Conservation (phyloP, 768 basidiomycete genomes). For the Psilocybe cyanescens region DNA sequence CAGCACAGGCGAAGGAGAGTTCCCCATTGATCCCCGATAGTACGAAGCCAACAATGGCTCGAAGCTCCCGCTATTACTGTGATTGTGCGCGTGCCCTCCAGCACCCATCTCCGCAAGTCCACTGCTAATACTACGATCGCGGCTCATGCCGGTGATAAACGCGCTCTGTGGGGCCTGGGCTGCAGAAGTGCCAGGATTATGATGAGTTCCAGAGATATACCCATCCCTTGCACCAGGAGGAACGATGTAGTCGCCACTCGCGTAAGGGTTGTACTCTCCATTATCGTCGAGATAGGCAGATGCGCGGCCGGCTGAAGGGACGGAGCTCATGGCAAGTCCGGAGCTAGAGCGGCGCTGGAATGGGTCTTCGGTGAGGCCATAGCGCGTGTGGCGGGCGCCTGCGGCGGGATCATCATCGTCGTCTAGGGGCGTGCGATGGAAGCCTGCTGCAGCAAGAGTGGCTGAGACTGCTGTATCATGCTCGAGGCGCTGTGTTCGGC, state of each 20-base stretch:
- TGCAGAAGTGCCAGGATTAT: background rate
- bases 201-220: conserved; percentile 46
- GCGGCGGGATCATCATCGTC: conserved; percentile 48
- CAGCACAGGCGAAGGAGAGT: conserved; percentile 2
- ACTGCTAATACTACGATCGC: conserved; percentile 35
- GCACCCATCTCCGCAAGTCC: conserved; percentile 22
- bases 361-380: conserved; percentile 26
- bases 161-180: conserved; percentile 44
- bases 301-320: conserved; percentile 25
- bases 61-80: conserved; percentile 27
- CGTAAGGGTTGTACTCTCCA: conserved; percentile 54
- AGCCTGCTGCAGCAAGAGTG: conserved; percentile 71
- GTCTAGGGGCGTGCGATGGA: conserved; percentile 67
- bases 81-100: conserved; percentile 28
- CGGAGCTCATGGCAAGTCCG: conserved; percentile 30
- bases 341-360: conserved; percentile 39
- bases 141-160: conserved; percentile 29
- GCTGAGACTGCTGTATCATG: conserved; percentile 76
- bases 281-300: conserved; percentile 41
- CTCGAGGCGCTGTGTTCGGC: conserved; percentile 62
- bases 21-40: conserved; percentile 14
- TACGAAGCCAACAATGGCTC: conserved; percentile 28
- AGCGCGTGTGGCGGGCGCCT: conserved; percentile 52
- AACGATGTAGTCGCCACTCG: conserved; percentile 40
- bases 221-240: conserved; percentile 35